phyloP scores from a whole-genome alignment of 306 rosid species.

The Glycine latifolia region DNA sequence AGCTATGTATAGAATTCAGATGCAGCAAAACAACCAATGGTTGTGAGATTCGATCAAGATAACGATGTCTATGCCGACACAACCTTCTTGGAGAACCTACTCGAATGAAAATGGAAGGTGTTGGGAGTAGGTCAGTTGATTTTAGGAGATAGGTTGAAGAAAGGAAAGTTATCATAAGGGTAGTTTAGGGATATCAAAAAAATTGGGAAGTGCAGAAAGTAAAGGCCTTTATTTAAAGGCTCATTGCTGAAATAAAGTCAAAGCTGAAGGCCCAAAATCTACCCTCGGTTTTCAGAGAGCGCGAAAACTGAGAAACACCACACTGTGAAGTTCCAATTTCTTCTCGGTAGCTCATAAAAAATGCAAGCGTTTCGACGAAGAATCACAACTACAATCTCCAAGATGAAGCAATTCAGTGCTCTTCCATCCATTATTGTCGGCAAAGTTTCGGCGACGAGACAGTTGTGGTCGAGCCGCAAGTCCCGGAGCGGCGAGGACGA shows the following conservation, averaged over 20 bases:
- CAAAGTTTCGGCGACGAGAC: not conserved
- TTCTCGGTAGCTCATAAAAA: not conserved
- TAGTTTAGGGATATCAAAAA: no score
- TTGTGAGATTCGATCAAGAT: no score
- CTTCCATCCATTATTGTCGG: slow-evolving; percentile 1
- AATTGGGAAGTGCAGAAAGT: no score
- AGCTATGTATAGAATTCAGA: no score
- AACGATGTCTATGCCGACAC: no score
- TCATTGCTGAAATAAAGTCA: not conserved
- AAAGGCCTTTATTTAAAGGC: no score
- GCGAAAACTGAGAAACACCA: not conserved
- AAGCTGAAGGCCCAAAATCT: slow-evolving; percentile 34
- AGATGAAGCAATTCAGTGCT: slow-evolving; percentile 37
- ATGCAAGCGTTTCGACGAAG: slow-evolving; percentile 65
- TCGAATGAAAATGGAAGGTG: no score
- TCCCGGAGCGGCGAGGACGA: slow-evolving; percentile 71
- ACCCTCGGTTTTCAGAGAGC: not conserved
- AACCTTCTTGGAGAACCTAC: no score
- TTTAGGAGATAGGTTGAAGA: no score
- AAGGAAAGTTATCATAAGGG: no score
- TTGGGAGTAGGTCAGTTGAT: no score
- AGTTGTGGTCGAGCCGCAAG: slow-evolving; percentile 38
- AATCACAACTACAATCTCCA: slow-evolving; percentile 35
- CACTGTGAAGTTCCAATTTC: not conserved
- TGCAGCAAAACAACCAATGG: no score